Percentiles rank a stretch among this genome's conserved stretches.
Conservation (phyloP, 176 grass and related monocot genomes). For the Oryza glaberrima region DNA sequence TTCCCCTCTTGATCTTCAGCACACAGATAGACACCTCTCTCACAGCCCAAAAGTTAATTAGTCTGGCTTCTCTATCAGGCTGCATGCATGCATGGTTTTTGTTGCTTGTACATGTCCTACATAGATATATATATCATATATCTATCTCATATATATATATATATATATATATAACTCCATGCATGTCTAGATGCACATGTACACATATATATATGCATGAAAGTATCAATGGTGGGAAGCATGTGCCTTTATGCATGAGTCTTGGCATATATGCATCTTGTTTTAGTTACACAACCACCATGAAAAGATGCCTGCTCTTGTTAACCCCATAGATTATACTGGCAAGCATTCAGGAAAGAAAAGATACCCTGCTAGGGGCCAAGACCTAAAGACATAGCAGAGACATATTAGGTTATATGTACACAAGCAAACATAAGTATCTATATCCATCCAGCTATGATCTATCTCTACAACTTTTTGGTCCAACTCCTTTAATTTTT, state of each 20-base stretch:
- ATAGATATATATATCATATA: background rate
- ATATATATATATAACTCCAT: background rate
- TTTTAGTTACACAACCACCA: slow-evolving; percentile 40
- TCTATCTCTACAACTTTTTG: slow-evolving; percentile 1
- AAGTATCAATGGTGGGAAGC: slow-evolving; percentile 28
- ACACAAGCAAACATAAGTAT: slow-evolving; percentile 32
- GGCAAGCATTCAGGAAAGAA: slow-evolving; percentile 33
- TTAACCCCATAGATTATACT: slow-evolving; percentile 17
- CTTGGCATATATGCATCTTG: slow-evolving; percentile 42
- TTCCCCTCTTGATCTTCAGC: slow-evolving; percentile 29
- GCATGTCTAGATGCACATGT: background rate
- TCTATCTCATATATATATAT: background rate
- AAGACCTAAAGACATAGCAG: slow-evolving; percentile 30
- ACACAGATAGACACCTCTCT: slow-evolving; percentile 30
- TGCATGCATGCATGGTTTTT: slow-evolving; percentile 13
- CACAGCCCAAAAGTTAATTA: slow-evolving; percentile 29
- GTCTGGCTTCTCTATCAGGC: background rate
- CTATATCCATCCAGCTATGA: slow-evolving; percentile 16
- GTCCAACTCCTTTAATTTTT: slow-evolving; percentile 44
- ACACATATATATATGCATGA: slow-evolving; percentile 7
- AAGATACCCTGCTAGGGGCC: slow-evolving; percentile 38
- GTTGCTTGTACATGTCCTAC: slow-evolving; percentile 25
- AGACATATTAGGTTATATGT: slow-evolving; percentile 24
- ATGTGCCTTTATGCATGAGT: slow-evolving; percentile 44
- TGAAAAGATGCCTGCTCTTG: slow-evolving; percentile 24